phyloP scores from a whole-genome alignment of 129 eudicot species.

The Glebionis coronaria region DNA sequence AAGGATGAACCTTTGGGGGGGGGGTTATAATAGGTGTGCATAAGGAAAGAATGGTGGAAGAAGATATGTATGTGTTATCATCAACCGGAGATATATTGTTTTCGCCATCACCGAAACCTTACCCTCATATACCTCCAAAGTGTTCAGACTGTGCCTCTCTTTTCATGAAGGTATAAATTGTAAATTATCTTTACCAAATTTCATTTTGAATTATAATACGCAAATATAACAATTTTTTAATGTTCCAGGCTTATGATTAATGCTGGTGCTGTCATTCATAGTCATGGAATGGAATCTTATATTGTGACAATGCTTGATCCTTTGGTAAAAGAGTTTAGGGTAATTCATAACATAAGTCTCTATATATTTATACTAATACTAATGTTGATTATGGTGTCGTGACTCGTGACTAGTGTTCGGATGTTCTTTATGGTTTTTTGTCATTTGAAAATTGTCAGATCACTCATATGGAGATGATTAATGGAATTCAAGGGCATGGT shows the following conservation, averaged over 20 bases:
- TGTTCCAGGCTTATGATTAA: conserved; percentile 71
- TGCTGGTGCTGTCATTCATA: conserved; percentile 97
- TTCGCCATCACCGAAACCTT: conserved; percentile 67
- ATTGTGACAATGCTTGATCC: no score
- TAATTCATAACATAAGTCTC: no score
- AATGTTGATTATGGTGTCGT: no score
- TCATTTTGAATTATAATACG: neutral
- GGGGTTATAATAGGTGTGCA: conserved; percentile 82
- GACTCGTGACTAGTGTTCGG: neutral
- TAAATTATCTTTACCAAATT: neutral
- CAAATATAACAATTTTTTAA: neutral
- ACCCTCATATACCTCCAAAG: conserved; percentile 88
- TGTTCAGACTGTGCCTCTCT: conserved; percentile 94
- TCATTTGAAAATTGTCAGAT: conserved; percentile 38
- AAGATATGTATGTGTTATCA: conserved; percentile 90
- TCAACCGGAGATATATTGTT: conserved; percentile 59
- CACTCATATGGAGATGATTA: conserved; percentile 99
- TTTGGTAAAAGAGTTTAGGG: no score
- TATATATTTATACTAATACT: conserved; percentile 1
- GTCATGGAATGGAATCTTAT: conserved; percentile 98
- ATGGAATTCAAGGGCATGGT: no score
- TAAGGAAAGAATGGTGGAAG: conserved; percentile 94
- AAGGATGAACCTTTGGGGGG: no score
- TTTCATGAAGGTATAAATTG: conserved; percentile 66
- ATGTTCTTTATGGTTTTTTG: conserved; percentile 1